Conservation (phyloP, 768 basidiomycete species). For the Lactarius pseudohatsudake region DNA sequence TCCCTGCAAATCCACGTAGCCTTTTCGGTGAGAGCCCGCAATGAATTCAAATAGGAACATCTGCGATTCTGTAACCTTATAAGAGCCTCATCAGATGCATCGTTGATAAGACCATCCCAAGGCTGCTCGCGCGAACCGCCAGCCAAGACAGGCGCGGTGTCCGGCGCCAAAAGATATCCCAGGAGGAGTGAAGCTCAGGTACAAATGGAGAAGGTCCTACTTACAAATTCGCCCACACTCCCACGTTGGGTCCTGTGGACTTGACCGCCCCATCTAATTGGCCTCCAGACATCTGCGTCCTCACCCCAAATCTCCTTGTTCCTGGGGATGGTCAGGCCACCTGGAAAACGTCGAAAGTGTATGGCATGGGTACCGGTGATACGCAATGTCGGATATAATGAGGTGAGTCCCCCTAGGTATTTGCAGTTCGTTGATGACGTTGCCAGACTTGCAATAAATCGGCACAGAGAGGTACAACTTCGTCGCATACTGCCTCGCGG, state of each 20-base stretch:
- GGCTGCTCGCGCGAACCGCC: conserved; percentile 21
- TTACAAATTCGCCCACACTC: conserved; percentile 22
- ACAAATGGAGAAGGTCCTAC: neutral
- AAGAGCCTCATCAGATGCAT: neutral
- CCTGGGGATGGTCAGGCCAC: neutral
- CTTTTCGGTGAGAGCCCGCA: conserved; percentile 41
- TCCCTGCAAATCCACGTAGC: conserved; percentile 35
- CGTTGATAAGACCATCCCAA: neutral
- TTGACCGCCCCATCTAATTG: conserved; percentile 23
- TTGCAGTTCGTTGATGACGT: conserved; percentile 4
- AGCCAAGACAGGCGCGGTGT: conserved; percentile 24
- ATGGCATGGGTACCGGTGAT: conserved; percentile 14
- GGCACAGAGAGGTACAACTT: conserved; percentile 30
- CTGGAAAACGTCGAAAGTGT: neutral
- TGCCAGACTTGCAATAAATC: conserved; percentile 15
- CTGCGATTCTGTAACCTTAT: conserved; percentile 49
- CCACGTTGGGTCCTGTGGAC: neutral
- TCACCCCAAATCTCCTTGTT: conserved; percentile 22
- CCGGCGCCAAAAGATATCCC: conserved; percentile 25
- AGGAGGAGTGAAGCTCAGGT: neutral
- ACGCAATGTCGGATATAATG: conserved; percentile 22
- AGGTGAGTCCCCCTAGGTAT: conserved; percentile 12
- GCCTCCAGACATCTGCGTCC: conserved; percentile 22
- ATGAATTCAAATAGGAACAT: conserved; percentile 58
- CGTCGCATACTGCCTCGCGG: conserved; percentile 30